Conservation (phyloP, 306 rosid genomes). For the Adenanthera pavonina region DNA sequence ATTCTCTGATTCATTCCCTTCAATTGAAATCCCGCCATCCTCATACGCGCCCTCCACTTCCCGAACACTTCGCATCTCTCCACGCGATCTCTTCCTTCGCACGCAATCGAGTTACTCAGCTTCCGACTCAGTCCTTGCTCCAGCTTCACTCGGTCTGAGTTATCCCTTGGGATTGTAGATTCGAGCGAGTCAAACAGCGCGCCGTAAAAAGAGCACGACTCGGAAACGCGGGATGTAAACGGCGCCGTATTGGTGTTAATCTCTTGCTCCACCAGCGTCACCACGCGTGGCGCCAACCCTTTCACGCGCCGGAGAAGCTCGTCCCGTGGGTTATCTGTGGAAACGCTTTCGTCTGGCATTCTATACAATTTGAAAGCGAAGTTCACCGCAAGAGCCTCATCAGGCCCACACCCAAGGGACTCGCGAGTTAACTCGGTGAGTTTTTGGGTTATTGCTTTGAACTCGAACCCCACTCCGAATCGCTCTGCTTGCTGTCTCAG, state of each 20-base stretch:
- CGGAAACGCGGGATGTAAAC: slow-evolving; percentile 72
- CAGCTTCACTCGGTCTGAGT: slow-evolving; percentile 53
- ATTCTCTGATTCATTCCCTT: slow-evolving; percentile 64
- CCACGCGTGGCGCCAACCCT: slow-evolving; percentile 65
- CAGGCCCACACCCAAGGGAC: slow-evolving; percentile 62
- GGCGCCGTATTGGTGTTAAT: slow-evolving; percentile 90
- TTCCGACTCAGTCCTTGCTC: slow-evolving; percentile 76
- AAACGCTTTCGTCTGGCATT: slow-evolving; percentile 92
- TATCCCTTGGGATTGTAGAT: slow-evolving; percentile 24
- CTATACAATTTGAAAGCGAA: slow-evolving; percentile 74
- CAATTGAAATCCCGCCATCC: slow-evolving; percentile 87
- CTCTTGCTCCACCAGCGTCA: slow-evolving; percentile 78
- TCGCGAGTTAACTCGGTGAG: slow-evolving; percentile 77
- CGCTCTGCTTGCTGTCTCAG: slow-evolving; percentile 50
- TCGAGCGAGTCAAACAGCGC: slow-evolving; percentile 70
- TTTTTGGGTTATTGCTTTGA: slow-evolving; percentile 43
- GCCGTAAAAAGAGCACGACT: slow-evolving; percentile 60
- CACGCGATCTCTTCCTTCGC: slow-evolving; percentile 90
- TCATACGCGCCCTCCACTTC: slow-evolving; percentile 93
- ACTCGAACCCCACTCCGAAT: slow-evolving; percentile 49
- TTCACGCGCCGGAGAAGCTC: slow-evolving; percentile 86
- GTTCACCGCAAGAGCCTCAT: slow-evolving; percentile 69
- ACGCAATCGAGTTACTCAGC: slow-evolving; percentile 66
- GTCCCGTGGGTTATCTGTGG: slow-evolving; percentile 87
- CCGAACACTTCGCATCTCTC: slow-evolving; percentile 93